Conservation (phyloP, 2,329 filamentous ascomycete genomes). For the Claviceps monticola region DNA sequence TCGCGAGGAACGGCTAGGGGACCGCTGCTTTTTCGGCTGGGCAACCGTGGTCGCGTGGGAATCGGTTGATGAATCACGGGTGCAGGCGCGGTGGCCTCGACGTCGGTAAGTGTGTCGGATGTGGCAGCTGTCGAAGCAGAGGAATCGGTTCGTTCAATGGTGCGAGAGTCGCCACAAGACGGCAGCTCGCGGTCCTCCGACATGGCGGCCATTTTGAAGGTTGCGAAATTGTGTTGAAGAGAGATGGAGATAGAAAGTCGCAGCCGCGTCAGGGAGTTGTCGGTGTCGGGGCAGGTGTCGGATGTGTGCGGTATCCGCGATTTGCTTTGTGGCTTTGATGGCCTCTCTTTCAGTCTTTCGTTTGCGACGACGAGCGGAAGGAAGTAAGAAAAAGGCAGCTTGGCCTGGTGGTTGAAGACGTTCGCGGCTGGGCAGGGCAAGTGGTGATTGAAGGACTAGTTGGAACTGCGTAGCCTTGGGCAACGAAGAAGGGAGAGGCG, state of each 20-base stretch:
- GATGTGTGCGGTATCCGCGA: neutral
- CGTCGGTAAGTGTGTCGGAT: slow-evolving; percentile 21
- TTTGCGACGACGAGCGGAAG: neutral
- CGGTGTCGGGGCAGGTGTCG: neutral
- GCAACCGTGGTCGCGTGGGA: slow-evolving; percentile 50
- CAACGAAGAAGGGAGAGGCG: neutral
- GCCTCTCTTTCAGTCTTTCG: neutral
- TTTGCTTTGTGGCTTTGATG: neutral
- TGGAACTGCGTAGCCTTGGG: neutral
- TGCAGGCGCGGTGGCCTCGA: slow-evolving; percentile 19
- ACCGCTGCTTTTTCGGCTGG: slow-evolving; percentile 64
- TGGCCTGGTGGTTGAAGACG: neutral
- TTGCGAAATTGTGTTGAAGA: too few species aligned
- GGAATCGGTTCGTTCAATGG: slow-evolving; percentile 26
- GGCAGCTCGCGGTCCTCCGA: slow-evolving; percentile 12
- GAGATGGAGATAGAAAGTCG: neutral
- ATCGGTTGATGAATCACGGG: slow-evolving; percentile 38
- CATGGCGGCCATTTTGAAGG: slow-evolving; percentile 7
- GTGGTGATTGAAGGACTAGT: neutral
- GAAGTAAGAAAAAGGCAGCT: neutral
- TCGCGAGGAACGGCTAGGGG: slow-evolving; percentile 73
- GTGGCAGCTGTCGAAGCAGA: slow-evolving; percentile 17
- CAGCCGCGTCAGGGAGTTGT: neutral
- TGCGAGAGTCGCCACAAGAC: slow-evolving; percentile 14
- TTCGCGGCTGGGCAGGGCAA: neutral